phyloP scores from a whole-genome alignment of 768 basidiomycete genomes.

The Podaxis carcinomalis region DNA sequence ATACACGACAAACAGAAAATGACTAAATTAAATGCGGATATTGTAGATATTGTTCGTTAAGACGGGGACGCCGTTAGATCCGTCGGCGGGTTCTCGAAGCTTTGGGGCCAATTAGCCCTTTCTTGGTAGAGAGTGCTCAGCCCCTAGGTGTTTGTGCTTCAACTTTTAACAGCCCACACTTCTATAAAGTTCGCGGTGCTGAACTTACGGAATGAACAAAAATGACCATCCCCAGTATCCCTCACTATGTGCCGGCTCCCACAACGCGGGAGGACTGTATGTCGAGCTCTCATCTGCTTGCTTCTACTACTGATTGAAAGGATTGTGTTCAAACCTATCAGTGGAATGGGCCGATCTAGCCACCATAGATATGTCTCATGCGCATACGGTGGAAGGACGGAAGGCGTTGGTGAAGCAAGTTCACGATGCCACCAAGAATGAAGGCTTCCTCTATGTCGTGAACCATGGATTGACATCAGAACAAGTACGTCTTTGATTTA shows the following conservation, averaged over 20 bases:
- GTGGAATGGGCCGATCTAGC: constrained; percentile 39
- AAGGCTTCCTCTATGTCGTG: constrained; percentile 45
- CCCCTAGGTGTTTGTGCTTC: not conserved
- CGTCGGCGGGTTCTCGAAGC: not conserved
- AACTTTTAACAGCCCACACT: not conserved
- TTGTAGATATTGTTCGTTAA: not conserved
- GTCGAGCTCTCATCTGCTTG: not conserved
- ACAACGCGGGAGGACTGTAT: not conserved
- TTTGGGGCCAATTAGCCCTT: not conserved
- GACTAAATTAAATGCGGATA: not conserved
- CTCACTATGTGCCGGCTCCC: not conserved
- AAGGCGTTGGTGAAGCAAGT: constrained; percentile 32
- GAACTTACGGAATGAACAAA: not conserved
- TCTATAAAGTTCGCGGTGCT: not conserved
- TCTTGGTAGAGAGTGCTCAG: not conserved
- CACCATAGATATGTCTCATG: constrained; percentile 42
- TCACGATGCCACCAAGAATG: constrained; percentile 33
- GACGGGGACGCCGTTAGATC: not conserved
- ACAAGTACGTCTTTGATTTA: constrained; percentile 25
- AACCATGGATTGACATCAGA: constrained; percentile 42
- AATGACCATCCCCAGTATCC: not conserved
- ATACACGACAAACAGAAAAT: not conserved
- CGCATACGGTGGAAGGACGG: constrained; percentile 30
- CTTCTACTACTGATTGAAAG: not conserved
- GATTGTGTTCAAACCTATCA: constrained; percentile 1